Percentiles rank a stretch among this genome's conserved stretches.
Evolutionary conservation across 202 grass and related monocot genomes (phyloP).

Genomic region (Zoysia matrella): DNA sequence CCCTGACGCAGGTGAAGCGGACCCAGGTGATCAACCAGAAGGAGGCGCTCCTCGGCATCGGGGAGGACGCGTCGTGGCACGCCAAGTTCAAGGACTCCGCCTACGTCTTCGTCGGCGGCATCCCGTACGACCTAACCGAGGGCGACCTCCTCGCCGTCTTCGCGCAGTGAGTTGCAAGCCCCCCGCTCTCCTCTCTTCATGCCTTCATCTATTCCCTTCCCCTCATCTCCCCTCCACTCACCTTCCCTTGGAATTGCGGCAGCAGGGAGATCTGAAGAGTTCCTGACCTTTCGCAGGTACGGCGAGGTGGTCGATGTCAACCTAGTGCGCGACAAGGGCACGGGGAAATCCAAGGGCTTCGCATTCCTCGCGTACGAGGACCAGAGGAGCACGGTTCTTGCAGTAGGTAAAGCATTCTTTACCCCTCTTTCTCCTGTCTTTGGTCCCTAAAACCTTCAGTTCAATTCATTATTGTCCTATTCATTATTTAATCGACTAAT

Average conservation of each 20-base stretch:
- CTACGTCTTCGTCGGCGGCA: slow-evolving; percentile 86
- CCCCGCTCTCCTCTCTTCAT: not conserved
- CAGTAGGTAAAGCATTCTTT: slow-evolving; percentile 59
- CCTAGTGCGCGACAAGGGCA: slow-evolving; percentile 93
- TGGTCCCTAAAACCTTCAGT: too few relatives aligned
- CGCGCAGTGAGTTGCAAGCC: slow-evolving; percentile 50
- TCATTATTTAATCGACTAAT: not conserved
- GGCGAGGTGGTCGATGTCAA: slow-evolving; percentile 94
- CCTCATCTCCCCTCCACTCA: not conserved
- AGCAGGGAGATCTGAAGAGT: slow-evolving; percentile 9
- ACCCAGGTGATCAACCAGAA: slow-evolving; percentile 92
- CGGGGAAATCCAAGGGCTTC: slow-evolving; percentile 88
- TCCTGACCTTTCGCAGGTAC: slow-evolving; percentile 50
- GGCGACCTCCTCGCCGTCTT: slow-evolving; percentile 91
- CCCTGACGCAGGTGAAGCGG: slow-evolving; percentile 85
- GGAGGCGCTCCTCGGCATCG: slow-evolving; percentile 84
- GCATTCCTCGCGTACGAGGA: slow-evolving; percentile 89
- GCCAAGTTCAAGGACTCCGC: slow-evolving; percentile 92
- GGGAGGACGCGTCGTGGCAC: slow-evolving; percentile 88
- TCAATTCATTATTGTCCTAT: too few relatives aligned
- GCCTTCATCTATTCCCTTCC: not conserved
- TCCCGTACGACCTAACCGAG: slow-evolving; percentile 89
- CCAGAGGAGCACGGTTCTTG: slow-evolving; percentile 89
- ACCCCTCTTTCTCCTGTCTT: too few relatives aligned
- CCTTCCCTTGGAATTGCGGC: not conserved